phyloP scores from a whole-genome alignment of 2,329 filamentous ascomycete species.

The Colletotrichum sp. region DNA sequence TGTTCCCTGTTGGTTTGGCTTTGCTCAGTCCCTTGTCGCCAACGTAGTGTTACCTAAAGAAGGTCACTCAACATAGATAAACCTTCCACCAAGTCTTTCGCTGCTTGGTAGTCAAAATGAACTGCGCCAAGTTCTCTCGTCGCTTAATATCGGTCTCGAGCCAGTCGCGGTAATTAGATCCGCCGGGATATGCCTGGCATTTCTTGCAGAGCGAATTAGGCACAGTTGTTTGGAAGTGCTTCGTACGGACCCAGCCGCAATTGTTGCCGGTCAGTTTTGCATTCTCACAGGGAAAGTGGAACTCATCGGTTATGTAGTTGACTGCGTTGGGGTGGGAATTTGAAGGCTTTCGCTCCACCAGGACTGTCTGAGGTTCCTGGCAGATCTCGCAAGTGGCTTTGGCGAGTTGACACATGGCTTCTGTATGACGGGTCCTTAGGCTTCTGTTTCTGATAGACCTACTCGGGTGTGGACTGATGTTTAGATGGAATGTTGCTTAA shows the following conservation, averaged over 20 bases:
- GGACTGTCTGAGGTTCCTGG: background rate
- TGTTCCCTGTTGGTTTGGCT: background rate
- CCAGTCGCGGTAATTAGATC: background rate
- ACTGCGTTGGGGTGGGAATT: background rate
- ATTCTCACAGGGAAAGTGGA: background rate
- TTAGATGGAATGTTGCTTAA: background rate
- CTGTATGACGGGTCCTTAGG: background rate
- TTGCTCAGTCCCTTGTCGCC: background rate
- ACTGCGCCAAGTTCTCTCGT: background rate
- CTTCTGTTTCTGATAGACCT: background rate
- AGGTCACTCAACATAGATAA: background rate
- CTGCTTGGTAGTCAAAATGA: background rate
- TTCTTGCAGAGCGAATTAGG: background rate
- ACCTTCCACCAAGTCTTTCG: background rate
- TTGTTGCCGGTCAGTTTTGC: background rate
- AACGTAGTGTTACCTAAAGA: background rate
- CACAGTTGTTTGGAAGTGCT: background rate
- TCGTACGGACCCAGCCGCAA: background rate
- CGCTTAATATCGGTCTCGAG: background rate
- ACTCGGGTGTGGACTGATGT: background rate
- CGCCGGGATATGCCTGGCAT: background rate
- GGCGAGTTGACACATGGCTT: background rate
- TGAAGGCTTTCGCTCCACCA: background rate
- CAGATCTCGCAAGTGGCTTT: background rate
- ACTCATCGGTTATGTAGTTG: background rate